A percentile compares a stretch with the other conserved stretches of the same genome.
Evolutionary conservation across 305 asterid species (phyloP).

Genomic region (Rubia tinctorum): DNA sequence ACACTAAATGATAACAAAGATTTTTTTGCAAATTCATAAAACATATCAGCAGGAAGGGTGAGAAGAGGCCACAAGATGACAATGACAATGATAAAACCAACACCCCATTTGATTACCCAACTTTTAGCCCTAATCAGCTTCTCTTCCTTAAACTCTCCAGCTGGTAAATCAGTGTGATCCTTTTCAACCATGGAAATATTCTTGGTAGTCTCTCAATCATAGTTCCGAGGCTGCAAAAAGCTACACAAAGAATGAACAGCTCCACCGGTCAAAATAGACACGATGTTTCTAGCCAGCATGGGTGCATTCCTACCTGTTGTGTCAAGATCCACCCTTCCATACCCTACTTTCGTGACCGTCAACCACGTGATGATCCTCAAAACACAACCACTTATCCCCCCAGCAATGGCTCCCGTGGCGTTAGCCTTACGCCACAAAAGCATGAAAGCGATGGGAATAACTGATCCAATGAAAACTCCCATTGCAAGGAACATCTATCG

Average conservation of each 20-base stretch:
- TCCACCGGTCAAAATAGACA: slow-evolving; percentile 78
- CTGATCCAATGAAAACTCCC: slow-evolving; percentile 90
- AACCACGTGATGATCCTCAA: slow-evolving; percentile 84
- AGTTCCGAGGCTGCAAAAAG: slow-evolving; percentile 64
- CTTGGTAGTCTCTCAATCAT: slow-evolving; percentile 78
- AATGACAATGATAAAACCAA: slow-evolving; percentile 65
- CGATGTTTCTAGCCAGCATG: slow-evolving; percentile 89
- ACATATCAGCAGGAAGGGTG: slow-evolving; percentile 76
- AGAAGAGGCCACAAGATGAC: slow-evolving; percentile 76
- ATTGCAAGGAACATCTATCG: slow-evolving; percentile 93
- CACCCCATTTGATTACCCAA: slow-evolving; percentile 89
- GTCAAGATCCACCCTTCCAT: slow-evolving; percentile 76
- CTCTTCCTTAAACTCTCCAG: slow-evolving; percentile 67
- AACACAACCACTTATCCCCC: slow-evolving; percentile 58
- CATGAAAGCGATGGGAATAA: slow-evolving; percentile 90
- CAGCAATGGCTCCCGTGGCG: slow-evolving; percentile 69
- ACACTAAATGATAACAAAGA: neutral
- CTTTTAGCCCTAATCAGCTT: slow-evolving; percentile 57
- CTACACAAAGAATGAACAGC: slow-evolving; percentile 68
- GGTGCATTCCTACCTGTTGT: slow-evolving; percentile 95
- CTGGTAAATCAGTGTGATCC: slow-evolving; percentile 51
- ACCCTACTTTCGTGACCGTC: slow-evolving; percentile 61
- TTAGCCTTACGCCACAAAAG: slow-evolving; percentile 85
- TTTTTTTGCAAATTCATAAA: neutral
- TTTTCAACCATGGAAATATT: slow-evolving; percentile 79